Conservation (phyloP, 1,284 basidiomycete genomes). For the Anthracocystis walkeri region DNA sequence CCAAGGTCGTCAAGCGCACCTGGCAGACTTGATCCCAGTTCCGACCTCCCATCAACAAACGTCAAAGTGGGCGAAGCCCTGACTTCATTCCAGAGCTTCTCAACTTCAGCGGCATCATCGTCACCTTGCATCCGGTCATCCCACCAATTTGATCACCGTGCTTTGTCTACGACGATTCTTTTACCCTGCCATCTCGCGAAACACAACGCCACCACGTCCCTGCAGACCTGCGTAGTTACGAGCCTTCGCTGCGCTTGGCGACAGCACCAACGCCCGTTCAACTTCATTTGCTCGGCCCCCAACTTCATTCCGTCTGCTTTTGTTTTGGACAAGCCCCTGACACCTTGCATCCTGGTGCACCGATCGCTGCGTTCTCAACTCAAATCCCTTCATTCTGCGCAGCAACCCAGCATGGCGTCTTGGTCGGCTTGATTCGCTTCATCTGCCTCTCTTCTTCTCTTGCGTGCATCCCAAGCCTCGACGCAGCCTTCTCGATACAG, state of each 20-base stretch:
- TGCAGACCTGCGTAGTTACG: not conserved
- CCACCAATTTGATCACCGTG: not conserved
- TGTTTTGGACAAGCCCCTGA: slow-evolving; percentile 4
- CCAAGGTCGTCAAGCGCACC: no score
- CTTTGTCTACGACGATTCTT: not conserved
- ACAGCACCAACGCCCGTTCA: not conserved
- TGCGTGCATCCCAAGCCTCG: not conserved
- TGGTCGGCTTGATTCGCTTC: slow-evolving; percentile 6
- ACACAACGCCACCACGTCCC: slow-evolving; percentile 1
- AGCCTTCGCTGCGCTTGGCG: not conserved
- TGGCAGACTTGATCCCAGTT: no score
- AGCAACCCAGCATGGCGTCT: slow-evolving; percentile 13
- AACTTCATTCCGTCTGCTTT: slow-evolving; percentile 6
- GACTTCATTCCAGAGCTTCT: no score
- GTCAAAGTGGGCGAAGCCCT: no score
- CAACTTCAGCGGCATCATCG: no score
- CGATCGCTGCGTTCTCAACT: not conserved
- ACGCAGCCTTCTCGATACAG: not conserved
- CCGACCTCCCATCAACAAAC: no score
- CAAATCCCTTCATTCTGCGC: slow-evolving; percentile 5
- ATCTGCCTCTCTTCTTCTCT: not conserved
- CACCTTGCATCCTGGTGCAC: slow-evolving; percentile 9
- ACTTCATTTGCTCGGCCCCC: slow-evolving; percentile 1
- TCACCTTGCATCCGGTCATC: no score
- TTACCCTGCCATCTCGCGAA: not conserved